Evolutionary conservation across 1,284 basidiomycete species (phyloP).

Genomic region (Sanghuangporus baumii): DNA sequence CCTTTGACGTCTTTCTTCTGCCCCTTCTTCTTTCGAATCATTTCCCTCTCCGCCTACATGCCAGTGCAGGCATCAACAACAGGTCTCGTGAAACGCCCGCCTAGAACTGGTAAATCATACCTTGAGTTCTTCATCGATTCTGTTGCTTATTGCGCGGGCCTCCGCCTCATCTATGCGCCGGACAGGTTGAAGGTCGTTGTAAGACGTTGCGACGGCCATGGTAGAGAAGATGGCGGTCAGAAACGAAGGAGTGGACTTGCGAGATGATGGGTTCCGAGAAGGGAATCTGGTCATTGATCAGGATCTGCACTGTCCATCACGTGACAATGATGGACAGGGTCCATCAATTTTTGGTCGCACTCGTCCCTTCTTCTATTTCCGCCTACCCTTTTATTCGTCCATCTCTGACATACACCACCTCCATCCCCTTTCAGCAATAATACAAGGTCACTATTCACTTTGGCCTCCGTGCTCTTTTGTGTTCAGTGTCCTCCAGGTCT

Average conservation of each 20-base stretch:
- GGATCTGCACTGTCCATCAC: not conserved
- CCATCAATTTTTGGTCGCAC: not conserved
- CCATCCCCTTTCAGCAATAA: not conserved
- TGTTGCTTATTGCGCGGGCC: conserved; percentile 49
- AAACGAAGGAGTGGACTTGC: not conserved
- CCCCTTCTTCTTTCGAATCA: conserved; percentile 40
- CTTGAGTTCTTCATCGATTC: conserved; percentile 67
- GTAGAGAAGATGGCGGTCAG: not conserved
- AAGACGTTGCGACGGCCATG: conserved; percentile 18
- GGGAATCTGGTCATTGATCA: conserved; percentile 11
- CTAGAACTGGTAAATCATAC: conserved; percentile 31
- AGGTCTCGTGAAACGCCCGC: not conserved
- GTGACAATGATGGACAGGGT: conserved; percentile 12
- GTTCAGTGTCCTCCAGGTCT: not conserved
- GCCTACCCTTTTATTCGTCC: not conserved
- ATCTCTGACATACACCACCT: not conserved
- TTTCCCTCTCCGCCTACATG: conserved; percentile 35
- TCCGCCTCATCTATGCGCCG: conserved; percentile 36
- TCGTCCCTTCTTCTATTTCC: not conserved
- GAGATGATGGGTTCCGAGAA: conserved; percentile 1
- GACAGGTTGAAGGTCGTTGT: conserved; percentile 17
- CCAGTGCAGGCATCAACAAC: conserved; percentile 1
- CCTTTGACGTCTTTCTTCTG: conserved; percentile 61
- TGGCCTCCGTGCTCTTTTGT: not conserved
- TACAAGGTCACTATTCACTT: not conserved